Percentiles rank a stretch among this genome's conserved stretches.
Evolutionary conservation across 129 eudicot species (phyloP).

Genomic region (Calendula officinalis): DNA sequence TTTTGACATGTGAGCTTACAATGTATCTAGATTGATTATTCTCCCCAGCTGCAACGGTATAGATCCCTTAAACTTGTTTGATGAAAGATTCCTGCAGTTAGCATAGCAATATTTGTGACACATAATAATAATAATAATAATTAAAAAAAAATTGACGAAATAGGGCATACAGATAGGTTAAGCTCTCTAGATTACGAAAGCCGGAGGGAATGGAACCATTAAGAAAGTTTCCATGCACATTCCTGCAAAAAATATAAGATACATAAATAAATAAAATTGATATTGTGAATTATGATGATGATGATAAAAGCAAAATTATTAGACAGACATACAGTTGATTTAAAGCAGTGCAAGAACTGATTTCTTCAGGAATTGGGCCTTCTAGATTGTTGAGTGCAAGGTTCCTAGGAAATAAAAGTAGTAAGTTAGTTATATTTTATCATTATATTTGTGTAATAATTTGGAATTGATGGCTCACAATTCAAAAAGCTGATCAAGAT

Average conservation of each 20-base stretch:
- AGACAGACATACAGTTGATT: slow-evolving; percentile 64
- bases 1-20: slow-evolving; percentile 43
- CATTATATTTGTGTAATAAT: background rate
- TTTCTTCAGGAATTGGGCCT: slow-evolving; percentile 80
- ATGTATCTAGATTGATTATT: slow-evolving; percentile 73
- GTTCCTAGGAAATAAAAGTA: slow-evolving; percentile 41
- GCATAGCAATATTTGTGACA: slow-evolving; percentile 8
- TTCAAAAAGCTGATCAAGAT: slow-evolving; percentile 81
- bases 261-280: background rate
- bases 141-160: background rate
- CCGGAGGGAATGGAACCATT: slow-evolving; percentile 83
- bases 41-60: slow-evolving; percentile 80
- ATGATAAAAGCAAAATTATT: background rate
- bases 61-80: slow-evolving; percentile 64
- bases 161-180: slow-evolving; percentile 70
- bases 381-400: slow-evolving; percentile 74
- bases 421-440: background rate
- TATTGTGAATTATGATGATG: background rate
- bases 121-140: background rate
- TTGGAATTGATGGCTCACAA: slow-evolving; percentile 42
- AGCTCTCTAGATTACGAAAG: slow-evolving; percentile 76
- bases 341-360: slow-evolving; percentile 80
- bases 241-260: slow-evolving; percentile 32
- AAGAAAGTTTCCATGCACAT: slow-evolving; percentile 83
- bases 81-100: slow-evolving; percentile 67